Base-by-base conservation (phyloP, 352 stramenopile genomes). In the Pythium phragmiticola region DNA sequence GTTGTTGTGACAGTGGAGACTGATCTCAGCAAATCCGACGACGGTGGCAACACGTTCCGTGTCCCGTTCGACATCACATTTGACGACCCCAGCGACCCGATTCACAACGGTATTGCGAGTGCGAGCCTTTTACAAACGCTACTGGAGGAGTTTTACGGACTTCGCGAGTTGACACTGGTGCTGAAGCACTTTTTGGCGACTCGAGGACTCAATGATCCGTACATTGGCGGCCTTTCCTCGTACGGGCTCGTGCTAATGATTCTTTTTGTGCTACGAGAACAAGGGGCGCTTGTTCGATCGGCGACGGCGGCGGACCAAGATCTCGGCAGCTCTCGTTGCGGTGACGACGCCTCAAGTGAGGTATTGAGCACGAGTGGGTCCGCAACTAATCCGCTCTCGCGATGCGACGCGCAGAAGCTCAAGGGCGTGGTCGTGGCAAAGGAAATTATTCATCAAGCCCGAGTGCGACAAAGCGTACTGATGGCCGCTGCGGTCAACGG, bases 101-200 rank as follows among this genome's bases (percentile, higher is more conserved):
- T 73, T 8, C 86, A 94, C 60, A 90, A 92, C 23, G 84, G 86
- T 0, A 73, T 94, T 16, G 86, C 86, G 16, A 94, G 84, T 59
- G 86, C 82, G 7, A 76, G 78, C 8, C 62, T 97, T 8, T 73
- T 95, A 7, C 73, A 82, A 52, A 77, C 75, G 13, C 69, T 97
- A 26, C 74, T 74, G 7, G 66, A 68, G 7, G 75, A 82, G 17
- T 92, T 96, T 17, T 90, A 90, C 45, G 87, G 87, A 0, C 61
- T 98, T 23, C 74, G 81, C 0, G 88, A 96, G 52, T 57, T 98
- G 16, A 88, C 85, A 0, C 73, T 97, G 26, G 87, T 97, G 9
- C 69, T 98, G 21, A 98, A 98, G 69, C 78, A 94, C 54, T 96
- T 97, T 55, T 66, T 98, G 8, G 87, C 82, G n/a, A 87, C 90